phyloP scores from a whole-genome alignment of 208 protist species.

The Leishmania guyanensis region DNA sequence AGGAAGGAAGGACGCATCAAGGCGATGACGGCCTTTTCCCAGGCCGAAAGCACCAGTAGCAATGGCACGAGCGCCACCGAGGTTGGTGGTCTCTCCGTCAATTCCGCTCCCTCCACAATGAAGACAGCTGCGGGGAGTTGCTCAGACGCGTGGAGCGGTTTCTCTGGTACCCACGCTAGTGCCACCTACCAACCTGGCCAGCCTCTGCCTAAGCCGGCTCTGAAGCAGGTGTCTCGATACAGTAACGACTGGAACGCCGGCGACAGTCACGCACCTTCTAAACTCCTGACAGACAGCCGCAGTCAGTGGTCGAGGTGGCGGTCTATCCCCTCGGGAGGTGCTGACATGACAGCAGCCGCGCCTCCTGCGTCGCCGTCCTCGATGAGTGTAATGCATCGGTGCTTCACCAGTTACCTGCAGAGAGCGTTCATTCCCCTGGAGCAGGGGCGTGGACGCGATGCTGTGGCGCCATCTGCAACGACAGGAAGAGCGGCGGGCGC shows the following conservation, averaged over 20 bases:
- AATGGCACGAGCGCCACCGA: neutral
- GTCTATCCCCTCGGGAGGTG: neutral
- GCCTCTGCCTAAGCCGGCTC: slow-evolving; percentile 30
- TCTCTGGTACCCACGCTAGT: neutral
- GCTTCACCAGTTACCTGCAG: slow-evolving; percentile 2
- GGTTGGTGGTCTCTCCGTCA: neutral
- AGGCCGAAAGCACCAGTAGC: neutral
- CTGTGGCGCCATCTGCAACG: neutral
- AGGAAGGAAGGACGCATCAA: slow-evolving; percentile 23
- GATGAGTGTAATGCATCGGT: neutral
- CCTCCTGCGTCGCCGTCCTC: neutral
- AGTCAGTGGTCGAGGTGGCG: neutral
- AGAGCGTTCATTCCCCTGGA: neutral
- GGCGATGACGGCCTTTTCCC: neutral
- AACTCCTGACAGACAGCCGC: neutral
- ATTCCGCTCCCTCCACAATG: neutral
- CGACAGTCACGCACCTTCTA: neutral
- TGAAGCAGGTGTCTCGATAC: slow-evolving; percentile 28
- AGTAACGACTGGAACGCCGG: neutral
- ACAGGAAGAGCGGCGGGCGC: neutral
- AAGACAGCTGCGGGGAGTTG: neutral
- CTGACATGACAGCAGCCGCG: neutral
- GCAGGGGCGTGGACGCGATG: neutral
- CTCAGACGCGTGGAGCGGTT: neutral
- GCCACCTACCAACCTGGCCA: slow-evolving; percentile 27